Evolutionary conservation across 1,139 yeast species (phyloP).

Genomic region (Zhuliangozyma blackwelliae): DNA sequence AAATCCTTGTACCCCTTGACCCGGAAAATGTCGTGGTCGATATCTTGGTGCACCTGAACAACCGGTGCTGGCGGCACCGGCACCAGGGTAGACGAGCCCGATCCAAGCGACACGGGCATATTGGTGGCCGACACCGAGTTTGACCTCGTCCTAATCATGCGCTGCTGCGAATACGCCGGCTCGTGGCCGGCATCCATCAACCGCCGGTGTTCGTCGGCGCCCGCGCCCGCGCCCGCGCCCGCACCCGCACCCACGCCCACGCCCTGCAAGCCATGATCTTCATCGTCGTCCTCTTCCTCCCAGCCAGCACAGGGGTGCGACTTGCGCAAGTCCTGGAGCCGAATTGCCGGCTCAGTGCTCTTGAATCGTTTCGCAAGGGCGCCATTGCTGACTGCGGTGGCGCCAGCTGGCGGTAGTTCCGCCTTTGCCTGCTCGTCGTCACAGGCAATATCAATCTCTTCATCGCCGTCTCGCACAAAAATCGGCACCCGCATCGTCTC

Average conservation of each 20-base stretch:
- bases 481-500: constrained; percentile 71
- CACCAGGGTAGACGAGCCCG: background rate
- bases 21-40: constrained; percentile 9
- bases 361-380: constrained; percentile 16
- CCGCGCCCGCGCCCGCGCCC: background rate
- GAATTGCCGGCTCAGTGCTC: constrained; percentile 39
- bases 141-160: constrained; percentile 3
- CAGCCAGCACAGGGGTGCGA: constrained; percentile 46
- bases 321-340: constrained; percentile 38
- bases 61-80: background rate
- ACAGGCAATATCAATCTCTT: constrained; percentile 13
- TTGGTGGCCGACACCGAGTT: constrained; percentile 1
- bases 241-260: constrained; percentile 5
- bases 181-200: background rate
- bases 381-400: constrained; percentile 1
- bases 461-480: constrained; percentile 31
- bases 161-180: constrained; percentile 4
- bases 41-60: constrained; percentile 5
- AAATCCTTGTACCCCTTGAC: constrained; percentile 45
- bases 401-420: background rate
- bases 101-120: no score
- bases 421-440: constrained; percentile 16
- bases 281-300: constrained; percentile 35
- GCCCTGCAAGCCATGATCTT: constrained; percentile 13
- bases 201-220: background rate